Evolutionary conservation across 2,329 filamentous ascomycete genomes (phyloP), one percentile per base, ranked within the genome.

Genomic region (Colletotrichum camelliae): DNA sequence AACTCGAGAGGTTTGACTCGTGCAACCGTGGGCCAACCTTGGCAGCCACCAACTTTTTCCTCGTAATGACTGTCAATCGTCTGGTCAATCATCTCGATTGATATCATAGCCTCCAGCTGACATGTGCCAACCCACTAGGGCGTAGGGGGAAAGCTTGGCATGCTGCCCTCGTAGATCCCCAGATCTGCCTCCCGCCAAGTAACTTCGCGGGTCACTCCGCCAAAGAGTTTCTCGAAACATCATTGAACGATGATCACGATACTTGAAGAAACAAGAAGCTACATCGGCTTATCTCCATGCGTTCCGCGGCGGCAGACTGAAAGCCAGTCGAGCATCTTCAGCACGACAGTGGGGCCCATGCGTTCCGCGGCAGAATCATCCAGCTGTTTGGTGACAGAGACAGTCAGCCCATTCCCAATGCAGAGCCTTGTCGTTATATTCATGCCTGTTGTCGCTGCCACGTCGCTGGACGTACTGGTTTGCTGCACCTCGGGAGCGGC

Each of bases 1-100:
- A 67, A 61, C n/a, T 75, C 68, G 12, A 18, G 8, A 66, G 52
- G 68, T 72, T 75, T 75, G 72, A 75, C 72, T 67, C 72, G 68
- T 37, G 61, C 60, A 37, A 61, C 21, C 21, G 52, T 29, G 35
- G 37, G 7, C 35, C 27, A 18, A 12, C 68, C 72, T 72, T 75
- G 72, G 72, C 62, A 75, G 68, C 62, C 9, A 67, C 62, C 62
- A 35, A 29, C 37, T 58, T 61, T 35, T 71, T 6, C 18, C n/a
- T 31, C 24, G 29, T 48, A 27, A 37, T 62, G 61, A 55, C 68
- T 39, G 68, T 29, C 16, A n/a, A 57, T 27, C 39, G 8, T 10
- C 21, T 52, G 31, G 71, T 55, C 37, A 64, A 73, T 60, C 57
- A 24, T 24, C 31, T 31, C n/a, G 8, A 52, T 37, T 43, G 48